Conservation (phyloP, 441 rosid species). For the Brassica hybrid region DNA sequence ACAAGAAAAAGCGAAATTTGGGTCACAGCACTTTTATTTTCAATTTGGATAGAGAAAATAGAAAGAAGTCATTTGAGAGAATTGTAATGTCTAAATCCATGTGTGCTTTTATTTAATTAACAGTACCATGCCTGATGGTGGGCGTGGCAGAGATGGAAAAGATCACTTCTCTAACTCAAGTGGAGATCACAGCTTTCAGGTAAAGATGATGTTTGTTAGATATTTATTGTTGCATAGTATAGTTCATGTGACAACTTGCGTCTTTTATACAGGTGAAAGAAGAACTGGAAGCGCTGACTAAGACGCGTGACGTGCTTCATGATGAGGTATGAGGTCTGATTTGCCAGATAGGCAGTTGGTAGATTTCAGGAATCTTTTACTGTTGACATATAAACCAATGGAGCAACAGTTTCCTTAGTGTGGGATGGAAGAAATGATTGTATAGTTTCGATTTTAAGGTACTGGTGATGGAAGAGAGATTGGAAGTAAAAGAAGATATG, state of each 20-base stretch:
- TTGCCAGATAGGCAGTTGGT: neutral
- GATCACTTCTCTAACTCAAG: conserved; percentile 59
- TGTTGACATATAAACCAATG: no score
- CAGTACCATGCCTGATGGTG: conserved; percentile 55
- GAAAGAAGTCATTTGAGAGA: no score
- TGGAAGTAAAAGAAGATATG: conserved; percentile 54
- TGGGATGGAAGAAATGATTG: conserved; percentile 15
- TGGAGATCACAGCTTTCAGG: conserved; percentile 57
- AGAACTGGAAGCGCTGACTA: conserved; percentile 54
- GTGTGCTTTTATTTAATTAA: conserved; percentile 17
- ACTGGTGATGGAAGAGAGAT: conserved; percentile 52
- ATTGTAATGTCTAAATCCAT: neutral
- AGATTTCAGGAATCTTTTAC: no score
- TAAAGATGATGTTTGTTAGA: conserved; percentile 33
- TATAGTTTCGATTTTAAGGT: conserved; percentile 53
- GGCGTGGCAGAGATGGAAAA: conserved; percentile 52
- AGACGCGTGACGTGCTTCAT: conserved; percentile 58
- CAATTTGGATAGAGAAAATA: no score
- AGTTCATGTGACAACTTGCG: neutral
- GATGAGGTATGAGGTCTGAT: conserved; percentile 57
- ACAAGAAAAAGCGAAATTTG: no score
- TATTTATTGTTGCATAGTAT: neutral
- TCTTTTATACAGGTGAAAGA: conserved; percentile 60
- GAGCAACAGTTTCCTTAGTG: neutral
- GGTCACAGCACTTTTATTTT: no score